A percentile compares a stretch with the other conserved stretches of the same genome.
These are phyloP conservation scores for Ganoderma lingzhi DNA, from an alignment of 1,284 basidiomycete genomes.

Conservation along the genomic window DNA sequence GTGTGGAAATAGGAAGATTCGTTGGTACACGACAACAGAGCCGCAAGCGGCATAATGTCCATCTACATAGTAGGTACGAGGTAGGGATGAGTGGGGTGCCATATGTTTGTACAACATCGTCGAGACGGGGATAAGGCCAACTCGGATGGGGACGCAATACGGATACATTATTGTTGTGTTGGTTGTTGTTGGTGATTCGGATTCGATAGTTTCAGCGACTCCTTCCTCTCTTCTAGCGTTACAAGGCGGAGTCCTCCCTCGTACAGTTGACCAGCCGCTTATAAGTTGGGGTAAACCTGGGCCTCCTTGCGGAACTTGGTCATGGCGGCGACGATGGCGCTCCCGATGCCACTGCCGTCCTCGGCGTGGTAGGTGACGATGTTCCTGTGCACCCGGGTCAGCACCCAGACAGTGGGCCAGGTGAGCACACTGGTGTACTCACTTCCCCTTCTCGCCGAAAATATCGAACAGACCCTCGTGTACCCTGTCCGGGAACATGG, in stretches of 20 bases:
- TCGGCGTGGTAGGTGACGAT: slow-evolving; percentile 93
- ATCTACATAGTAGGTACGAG: not conserved
- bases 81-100: not conserved
- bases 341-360: slow-evolving; percentile 96
- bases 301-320: slow-evolving; percentile 37
- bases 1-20: not conserved
- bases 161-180: not conserved
- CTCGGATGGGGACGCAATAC: not conserved
- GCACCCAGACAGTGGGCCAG: slow-evolving; percentile 7
- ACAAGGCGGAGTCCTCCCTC: not conserved
- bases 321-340: slow-evolving; percentile 81
- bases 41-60: not conserved
- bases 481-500: slow-evolving; percentile 88
- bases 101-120: not conserved
- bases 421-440: slow-evolving; percentile 40
- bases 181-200: not conserved
- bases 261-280: not conserved
- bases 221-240: not conserved
- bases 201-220: not conserved
- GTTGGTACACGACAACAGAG: not conserved
- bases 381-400: slow-evolving; percentile 54
- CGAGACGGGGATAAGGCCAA: not conserved
- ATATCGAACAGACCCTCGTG: slow-evolving; percentile 91
- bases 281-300: slow-evolving; percentile 35
- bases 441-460: slow-evolving; percentile 93